Percentiles rank a stretch among this genome's conserved stretches.
phyloP scores from a whole-genome alignment of 768 basidiomycete genomes.

The Antrodiella citrinella region DNA sequence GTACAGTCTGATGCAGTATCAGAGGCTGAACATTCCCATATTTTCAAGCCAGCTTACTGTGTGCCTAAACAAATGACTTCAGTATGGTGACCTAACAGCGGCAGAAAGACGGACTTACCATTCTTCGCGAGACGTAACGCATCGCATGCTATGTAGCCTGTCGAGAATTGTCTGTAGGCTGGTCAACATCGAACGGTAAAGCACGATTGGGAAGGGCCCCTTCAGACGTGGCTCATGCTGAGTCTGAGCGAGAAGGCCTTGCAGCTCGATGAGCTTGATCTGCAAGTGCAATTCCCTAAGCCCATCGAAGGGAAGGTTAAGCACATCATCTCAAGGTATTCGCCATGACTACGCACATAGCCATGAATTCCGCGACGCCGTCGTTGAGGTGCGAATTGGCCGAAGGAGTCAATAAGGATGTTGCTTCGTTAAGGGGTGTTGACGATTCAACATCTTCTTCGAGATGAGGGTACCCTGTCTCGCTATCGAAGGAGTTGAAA shows the following conservation, averaged over 20 bases:
- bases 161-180: constrained; percentile 83
- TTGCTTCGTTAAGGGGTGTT: constrained; percentile 15
- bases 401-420: constrained; percentile 25
- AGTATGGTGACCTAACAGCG: constrained; percentile 3
- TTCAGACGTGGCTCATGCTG: constrained; percentile 92
- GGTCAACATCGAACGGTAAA: constrained; percentile 79
- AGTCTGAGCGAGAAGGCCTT: constrained; percentile 79
- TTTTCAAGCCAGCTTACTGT: constrained; percentile 40
- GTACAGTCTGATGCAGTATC: constrained; percentile 50
- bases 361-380: constrained; percentile 83
- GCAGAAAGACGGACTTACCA: constrained; percentile 45
- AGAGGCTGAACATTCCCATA: background rate
- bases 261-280: constrained; percentile 79
- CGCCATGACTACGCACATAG: constrained; percentile 52
- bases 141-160: constrained; percentile 90
- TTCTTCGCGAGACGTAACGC: constrained; percentile 93
- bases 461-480: constrained; percentile 18
- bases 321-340: background rate
- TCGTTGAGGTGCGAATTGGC: constrained; percentile 40
- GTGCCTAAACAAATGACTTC: constrained; percentile 39
- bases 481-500: constrained; percentile 70
- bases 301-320: constrained; percentile 9
- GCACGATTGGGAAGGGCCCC: constrained; percentile 83
- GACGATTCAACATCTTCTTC: constrained; percentile 8
- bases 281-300: constrained; percentile 92